Conservation (phyloP, 331 rosid genomes). For the Pyracantha coccinea region DNA sequence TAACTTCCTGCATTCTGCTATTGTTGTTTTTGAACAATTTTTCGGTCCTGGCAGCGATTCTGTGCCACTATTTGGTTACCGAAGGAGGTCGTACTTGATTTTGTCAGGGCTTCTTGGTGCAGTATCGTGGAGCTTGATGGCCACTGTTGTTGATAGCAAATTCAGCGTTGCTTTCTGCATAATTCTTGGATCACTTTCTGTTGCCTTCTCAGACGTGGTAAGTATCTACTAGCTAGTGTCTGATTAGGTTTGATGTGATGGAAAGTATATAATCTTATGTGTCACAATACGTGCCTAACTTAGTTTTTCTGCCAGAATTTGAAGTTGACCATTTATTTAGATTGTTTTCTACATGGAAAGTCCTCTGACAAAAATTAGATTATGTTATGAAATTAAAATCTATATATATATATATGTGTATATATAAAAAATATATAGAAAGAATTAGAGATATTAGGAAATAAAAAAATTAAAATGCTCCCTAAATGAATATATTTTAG, state of each 20-base stretch:
- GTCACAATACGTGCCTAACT: not conserved
- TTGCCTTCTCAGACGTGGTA: conserved; percentile 98
- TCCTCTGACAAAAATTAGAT: not conserved
- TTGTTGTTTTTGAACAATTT: not conserved
- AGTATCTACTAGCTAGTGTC: conserved; percentile 25
- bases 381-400: not conserved
- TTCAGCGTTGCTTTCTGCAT: conserved; percentile 79
- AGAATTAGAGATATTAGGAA: not conserved
- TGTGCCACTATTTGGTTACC: conserved; percentile 90
- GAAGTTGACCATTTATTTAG: not conserved
- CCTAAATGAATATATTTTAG: not conserved
- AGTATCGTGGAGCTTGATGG: conserved; percentile 92
- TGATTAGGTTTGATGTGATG: not conserved
- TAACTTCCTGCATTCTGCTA: not conserved
- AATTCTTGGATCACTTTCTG: conserved; percentile 92
- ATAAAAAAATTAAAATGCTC: not conserved
- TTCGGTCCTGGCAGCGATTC: conserved; percentile 68
- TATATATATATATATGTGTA: no score
- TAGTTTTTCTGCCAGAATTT: not conserved
- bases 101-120: conserved; percentile 95
- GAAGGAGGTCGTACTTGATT: conserved; percentile 91
- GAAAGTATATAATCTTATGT: conserved; percentile 1
- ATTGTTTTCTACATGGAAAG: not conserved
- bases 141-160: conserved; percentile 69
- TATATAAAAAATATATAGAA: not conserved